A percentile compares a stretch with the other conserved stretches of the same genome.
phyloP scores from a whole-genome alignment of 169 alveolate genomes.

The Perkinsus chesapeaki region DNA sequence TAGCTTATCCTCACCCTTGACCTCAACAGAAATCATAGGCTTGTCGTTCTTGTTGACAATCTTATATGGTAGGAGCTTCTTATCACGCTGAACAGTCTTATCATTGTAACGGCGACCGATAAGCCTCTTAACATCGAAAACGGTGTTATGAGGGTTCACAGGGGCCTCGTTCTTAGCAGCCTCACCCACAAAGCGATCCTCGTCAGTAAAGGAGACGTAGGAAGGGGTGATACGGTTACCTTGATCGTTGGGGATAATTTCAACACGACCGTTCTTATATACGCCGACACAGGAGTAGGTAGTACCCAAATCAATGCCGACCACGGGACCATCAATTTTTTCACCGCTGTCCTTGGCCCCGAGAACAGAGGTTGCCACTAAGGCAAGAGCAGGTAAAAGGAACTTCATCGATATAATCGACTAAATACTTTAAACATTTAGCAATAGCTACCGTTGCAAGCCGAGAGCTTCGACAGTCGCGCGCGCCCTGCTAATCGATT shows the following conservation, averaged over 20 bases:
- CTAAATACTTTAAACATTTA: not conserved
- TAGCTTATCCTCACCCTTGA: conserved; percentile 75
- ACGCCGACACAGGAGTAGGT: conserved; percentile 97
- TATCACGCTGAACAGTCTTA: conserved; percentile 87
- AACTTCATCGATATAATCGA: not conserved
- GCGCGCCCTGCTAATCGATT: not conserved
- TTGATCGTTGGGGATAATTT: conserved; percentile 87
- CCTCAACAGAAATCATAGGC: conserved; percentile 86
- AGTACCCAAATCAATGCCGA: conserved; percentile 97
- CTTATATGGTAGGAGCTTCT: conserved; percentile 86
- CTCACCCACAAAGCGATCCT: conserved; percentile 89
- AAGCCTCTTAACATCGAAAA: conserved; percentile 94
- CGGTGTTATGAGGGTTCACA: conserved; percentile 86
- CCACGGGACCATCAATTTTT: conserved; percentile 80
- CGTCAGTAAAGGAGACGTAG: conserved; percentile 94
- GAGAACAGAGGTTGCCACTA: not conserved
- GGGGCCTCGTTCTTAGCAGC: conserved; percentile 97
- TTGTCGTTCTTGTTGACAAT: conserved; percentile 85
- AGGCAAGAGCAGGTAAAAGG: not conserved
- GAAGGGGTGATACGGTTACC: conserved; percentile 93
- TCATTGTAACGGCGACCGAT: conserved; percentile 96
- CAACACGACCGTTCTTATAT: conserved; percentile 91
- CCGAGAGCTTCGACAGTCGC: not conserved
- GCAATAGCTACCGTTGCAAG: not conserved
- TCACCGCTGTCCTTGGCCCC: conserved; percentile 34